A percentile compares a stretch with the other conserved stretches of the same genome.
These are phyloP conservation scores for Penicillium tannophilum DNA, from an alignment of 495 filamentous ascomycete species.

Conservation along the genomic window DNA sequence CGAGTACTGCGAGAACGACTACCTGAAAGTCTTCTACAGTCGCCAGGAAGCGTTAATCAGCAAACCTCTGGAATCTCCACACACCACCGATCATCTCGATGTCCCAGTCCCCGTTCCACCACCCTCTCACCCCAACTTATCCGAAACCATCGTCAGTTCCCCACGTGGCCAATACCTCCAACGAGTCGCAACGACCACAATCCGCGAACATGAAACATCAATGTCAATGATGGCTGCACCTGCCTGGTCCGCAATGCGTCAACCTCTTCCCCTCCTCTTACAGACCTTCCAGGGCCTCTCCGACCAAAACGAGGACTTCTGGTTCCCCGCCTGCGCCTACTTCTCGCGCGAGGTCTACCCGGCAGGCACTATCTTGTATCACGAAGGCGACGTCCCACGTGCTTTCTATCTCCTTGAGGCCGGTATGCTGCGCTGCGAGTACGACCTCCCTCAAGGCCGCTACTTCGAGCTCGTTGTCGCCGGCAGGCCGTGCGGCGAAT, in stretches of 20 bases:
- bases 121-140: constrained; percentile 17
- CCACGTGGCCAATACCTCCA: constrained; percentile 78
- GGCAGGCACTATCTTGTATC: constrained; percentile 73
- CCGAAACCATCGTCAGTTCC: constrained; percentile 65
- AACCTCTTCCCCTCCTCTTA: constrained; percentile 86
- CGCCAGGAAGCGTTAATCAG: constrained; percentile 43
- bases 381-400: constrained; percentile 66
- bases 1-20: constrained; percentile 93
- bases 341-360: constrained; percentile 67
- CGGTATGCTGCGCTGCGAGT: constrained; percentile 86
- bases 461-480: constrained; percentile 91
- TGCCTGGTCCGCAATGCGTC: constrained; percentile 78
- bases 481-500: constrained; percentile 91
- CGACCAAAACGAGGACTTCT: constrained; percentile 83
- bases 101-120: constrained; percentile 46
- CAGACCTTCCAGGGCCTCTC: constrained; percentile 89
- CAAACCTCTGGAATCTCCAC: constrained; percentile 17
- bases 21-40: constrained; percentile 80
- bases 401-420: constrained; percentile 91
- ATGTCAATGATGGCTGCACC: constrained; percentile 47
- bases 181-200: constrained; percentile 71
- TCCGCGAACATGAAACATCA: constrained; percentile 64
- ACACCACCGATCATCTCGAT: constrained; percentile 41
- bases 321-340: constrained; percentile 75
- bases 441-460: constrained; percentile 83